Conservation (phyloP, 176 grass and related monocot species). For the Avena atlantica region DNA sequence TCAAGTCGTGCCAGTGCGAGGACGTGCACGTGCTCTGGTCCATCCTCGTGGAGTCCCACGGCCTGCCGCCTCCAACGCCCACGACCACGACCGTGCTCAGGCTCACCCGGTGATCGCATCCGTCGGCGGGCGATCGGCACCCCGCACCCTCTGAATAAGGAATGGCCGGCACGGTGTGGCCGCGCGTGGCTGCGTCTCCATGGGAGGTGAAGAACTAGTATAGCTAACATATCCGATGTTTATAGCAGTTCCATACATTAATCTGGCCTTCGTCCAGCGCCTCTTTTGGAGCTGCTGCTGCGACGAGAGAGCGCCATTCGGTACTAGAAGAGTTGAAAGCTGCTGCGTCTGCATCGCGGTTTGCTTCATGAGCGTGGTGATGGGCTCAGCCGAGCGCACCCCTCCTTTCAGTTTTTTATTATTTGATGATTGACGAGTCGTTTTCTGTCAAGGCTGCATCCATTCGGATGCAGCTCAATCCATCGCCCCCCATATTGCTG, state of each 20-base stretch:
- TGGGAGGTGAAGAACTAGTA: neutral
- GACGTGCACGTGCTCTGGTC: constrained; percentile 78
- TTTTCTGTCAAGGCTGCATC: neutral
- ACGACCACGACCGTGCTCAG: neutral
- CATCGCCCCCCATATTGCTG: neutral
- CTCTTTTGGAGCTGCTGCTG: constrained; percentile 39
- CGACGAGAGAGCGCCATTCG: neutral
- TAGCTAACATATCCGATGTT: neutral
- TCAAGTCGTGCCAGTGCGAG: constrained; percentile 77
- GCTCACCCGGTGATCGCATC: constrained; percentile 35
- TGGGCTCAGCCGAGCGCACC: constrained; percentile 50
- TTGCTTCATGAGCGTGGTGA: constrained; percentile 47
- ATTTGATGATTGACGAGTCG: neutral
- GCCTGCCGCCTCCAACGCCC: constrained; percentile 51
- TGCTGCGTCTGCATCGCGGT: neutral
- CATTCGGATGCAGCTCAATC: constrained; percentile 19
- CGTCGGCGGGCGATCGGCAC: neutral
- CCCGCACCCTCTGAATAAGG: constrained; percentile 41
- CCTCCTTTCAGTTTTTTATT: constrained; percentile 32
- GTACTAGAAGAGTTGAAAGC: neutral
- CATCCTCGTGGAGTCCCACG: constrained; percentile 56
- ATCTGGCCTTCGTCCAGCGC: constrained; percentile 20
- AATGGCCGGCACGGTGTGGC: neutral
- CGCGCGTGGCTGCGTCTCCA: neutral
- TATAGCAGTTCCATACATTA: neutral